Base-by-base conservation (phyloP, 306 rosid species). In the Casuarina glauca region DNA sequence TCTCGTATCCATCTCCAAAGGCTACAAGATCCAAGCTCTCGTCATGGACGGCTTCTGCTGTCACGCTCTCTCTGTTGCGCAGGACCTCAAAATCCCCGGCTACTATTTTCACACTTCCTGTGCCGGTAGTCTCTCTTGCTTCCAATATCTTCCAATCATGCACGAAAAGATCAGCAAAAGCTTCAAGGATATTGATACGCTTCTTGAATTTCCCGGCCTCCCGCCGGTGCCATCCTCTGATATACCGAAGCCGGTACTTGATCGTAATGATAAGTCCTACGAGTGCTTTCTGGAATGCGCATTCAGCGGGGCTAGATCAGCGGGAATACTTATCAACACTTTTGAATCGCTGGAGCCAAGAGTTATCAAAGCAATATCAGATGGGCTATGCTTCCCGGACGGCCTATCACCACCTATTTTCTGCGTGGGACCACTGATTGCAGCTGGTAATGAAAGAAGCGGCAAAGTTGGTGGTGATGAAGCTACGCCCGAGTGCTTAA, bases 401-500 rank as follows among this genome's bases (percentile, higher is more conserved):
- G 78, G 15, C 12, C 69, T 50, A 0, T 54, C 78, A 0, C 92
- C 88, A 0, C 74, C 78, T 1, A 3, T 86, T 19, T 80, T 68
- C 5, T 80, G 84, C 43, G 41, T 90, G 0, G 91, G 92, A 19
- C 95, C 91, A 0, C 4, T 90, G 68, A 81, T 79, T 16, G 44
- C 80, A 0, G 5, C 52, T 6, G 17, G 44, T 0, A 32, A 43
- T 7, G 51, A 72, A 19, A 66, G 46, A n/a, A 50, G 46, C 9
- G 32, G 32, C 32, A 53, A 19, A 53, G 32, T 26, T 26, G 32
- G 1, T 26, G 32, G 32, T 26, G 32, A 26, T 26, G 26, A 7
- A 9, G 75, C n/a, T 1, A 74, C 43, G 16, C 26, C 35, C 0
- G 84, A 78, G 53, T 88, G 89, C 48, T 20, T 88, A 79, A 80